phyloP scores from a whole-genome alignment of 2,329 filamentous ascomycete species.

The Penicillium glabrum region DNA sequence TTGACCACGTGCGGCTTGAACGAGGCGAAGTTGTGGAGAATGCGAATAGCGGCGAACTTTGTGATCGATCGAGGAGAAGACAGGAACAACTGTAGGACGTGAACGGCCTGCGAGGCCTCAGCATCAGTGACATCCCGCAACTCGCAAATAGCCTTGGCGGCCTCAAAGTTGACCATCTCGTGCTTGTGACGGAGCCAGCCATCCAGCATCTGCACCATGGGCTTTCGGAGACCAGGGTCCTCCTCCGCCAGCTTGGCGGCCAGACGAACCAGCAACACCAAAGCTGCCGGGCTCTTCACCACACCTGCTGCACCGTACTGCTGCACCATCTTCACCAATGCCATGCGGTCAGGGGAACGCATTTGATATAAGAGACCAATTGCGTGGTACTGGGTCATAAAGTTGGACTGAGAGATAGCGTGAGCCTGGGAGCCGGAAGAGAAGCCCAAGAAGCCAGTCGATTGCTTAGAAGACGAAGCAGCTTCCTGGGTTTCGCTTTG shows the following conservation, averaged over 20 bases:
- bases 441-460: constrained; percentile 88
- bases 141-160: constrained; percentile 95
- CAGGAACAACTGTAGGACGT: constrained; percentile 93
- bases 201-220: constrained; percentile 96
- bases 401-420: constrained; percentile 75
- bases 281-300: constrained; percentile 90
- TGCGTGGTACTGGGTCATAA: constrained; percentile 97
- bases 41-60: constrained; percentile 95
- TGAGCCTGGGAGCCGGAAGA: constrained; percentile 75
- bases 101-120: constrained; percentile 88
- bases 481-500: constrained; percentile 98
- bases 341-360: constrained; percentile 96
- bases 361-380: constrained; percentile 98
- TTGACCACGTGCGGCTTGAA: constrained; percentile 94
- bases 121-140: constrained; percentile 90
- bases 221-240: constrained; percentile 81
- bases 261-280: constrained; percentile 87
- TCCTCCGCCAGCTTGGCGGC: constrained; percentile 94
- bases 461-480: constrained; percentile 84
- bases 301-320: constrained; percentile 90
- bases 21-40: constrained; percentile 92
- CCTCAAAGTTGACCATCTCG: constrained; percentile 99
- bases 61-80: constrained; percentile 93
- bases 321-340: constrained; percentile 99
- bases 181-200: constrained; percentile 98